Conservation (phyloP, 495 filamentous ascomycete genomes). For the Hamigera avellanea region DNA sequence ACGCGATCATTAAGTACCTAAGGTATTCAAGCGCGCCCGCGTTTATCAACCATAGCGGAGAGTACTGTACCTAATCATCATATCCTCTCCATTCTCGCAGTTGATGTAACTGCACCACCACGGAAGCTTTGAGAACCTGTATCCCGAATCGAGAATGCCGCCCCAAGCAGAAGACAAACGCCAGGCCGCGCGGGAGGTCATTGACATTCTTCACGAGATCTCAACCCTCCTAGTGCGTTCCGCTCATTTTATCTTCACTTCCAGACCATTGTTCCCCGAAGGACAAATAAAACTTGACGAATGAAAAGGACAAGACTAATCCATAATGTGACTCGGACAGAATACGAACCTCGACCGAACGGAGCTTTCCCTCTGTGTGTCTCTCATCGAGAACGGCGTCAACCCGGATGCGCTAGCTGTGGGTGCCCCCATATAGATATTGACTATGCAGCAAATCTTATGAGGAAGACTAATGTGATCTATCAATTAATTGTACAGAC, state of each 20-base stretch:
- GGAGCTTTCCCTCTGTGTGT: constrained; percentile 86
- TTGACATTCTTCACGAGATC: constrained; percentile 93
- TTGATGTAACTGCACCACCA: too few relatives aligned
- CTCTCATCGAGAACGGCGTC: constrained; percentile 92
- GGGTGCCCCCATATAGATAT: constrained; percentile 27
- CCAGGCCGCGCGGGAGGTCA: constrained; percentile 85
- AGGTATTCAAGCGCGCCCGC: too few relatives aligned
- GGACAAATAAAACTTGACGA: neutral
- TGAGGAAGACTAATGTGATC: neutral
- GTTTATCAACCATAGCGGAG: too few relatives aligned
- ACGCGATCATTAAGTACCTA: too few relatives aligned
- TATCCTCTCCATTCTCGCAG: too few relatives aligned
- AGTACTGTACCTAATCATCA: too few relatives aligned
- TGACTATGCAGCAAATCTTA: neutral
- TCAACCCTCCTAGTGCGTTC: constrained; percentile 66
- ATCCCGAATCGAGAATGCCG: constrained; percentile 15
- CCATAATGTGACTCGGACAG: constrained; percentile 35
- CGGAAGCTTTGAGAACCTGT: too few relatives aligned
- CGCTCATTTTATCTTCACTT: constrained; percentile 3
- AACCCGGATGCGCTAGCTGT: constrained; percentile 93
- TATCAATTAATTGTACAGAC: constrained; percentile 42
- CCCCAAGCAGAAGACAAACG: constrained; percentile 54
- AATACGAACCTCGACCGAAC: constrained; percentile 87
- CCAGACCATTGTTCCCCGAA: neutral
- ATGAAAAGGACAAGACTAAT: constrained; percentile 3